Evolutionary conservation across 2,329 filamentous ascomycete genomes (phyloP).

Genomic region (Nemania sp.): DNA sequence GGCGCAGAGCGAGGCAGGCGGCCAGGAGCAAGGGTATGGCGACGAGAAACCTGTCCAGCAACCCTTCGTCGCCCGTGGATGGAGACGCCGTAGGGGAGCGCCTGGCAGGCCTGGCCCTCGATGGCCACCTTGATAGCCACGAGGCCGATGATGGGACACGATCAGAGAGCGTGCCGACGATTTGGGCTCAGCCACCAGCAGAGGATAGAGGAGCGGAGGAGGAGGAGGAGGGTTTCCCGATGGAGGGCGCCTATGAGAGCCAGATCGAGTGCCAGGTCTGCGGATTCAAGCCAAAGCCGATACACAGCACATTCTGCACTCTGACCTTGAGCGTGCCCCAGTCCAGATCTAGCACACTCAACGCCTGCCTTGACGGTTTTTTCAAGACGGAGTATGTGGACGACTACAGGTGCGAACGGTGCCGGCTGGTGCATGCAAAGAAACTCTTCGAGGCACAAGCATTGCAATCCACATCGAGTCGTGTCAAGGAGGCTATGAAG

Average conservation of each 20-base stretch:
- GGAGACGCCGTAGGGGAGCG: conserved; percentile 39
- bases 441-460: conserved; percentile 65
- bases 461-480: conserved; percentile 56
- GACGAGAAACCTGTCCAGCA: conserved; percentile 14
- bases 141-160: conserved; percentile 10
- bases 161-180: conserved; percentile 21
- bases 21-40: conserved; percentile 47
- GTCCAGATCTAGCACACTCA: conserved; percentile 77
- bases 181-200: conserved; percentile 24
- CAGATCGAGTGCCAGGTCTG: conserved; percentile 92
- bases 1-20: conserved; percentile 69
- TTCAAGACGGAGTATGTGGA: conserved; percentile 96
- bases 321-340: conserved; percentile 91
- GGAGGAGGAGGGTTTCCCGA: conserved; percentile 75
- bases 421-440: conserved; percentile 80
- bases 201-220: conserved; percentile 54
- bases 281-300: conserved; percentile 84
- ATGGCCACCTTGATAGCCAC: conserved; percentile 8
- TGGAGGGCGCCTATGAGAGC: conserved; percentile 92
- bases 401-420: conserved; percentile 94
- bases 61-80: conserved; percentile 32
- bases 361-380: conserved; percentile 88
- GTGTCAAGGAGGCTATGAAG: conserved; percentile 56
- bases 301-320: conserved; percentile 84
- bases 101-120: conserved; percentile 37